A percentile compares a stretch with the other conserved stretches of the same genome.
phyloP scores from a whole-genome alignment of 306 rosid species.

The Prinsepia uniflora region DNA sequence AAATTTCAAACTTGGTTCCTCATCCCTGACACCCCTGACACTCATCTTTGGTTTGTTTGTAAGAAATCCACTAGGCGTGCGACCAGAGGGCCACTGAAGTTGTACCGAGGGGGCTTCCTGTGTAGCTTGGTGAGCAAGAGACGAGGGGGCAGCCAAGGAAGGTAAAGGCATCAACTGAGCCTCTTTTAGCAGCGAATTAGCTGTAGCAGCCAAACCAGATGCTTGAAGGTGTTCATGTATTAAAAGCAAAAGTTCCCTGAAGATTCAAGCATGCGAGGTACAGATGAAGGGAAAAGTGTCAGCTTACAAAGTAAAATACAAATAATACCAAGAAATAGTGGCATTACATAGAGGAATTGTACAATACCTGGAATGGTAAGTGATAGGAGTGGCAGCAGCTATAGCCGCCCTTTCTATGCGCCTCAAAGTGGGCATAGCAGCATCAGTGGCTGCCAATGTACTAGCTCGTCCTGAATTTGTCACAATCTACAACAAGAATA shows the following conservation, averaged over 20 bases:
- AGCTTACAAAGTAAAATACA: slow-evolving; percentile 14
- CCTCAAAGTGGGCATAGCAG: slow-evolving; percentile 98
- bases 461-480: slow-evolving; percentile 98
- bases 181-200: slow-evolving; percentile 71
- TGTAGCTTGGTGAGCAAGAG: slow-evolving; percentile 58
- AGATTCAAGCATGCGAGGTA: slow-evolving; percentile 18
- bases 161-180: slow-evolving; percentile 93
- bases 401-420: slow-evolving; percentile 99
- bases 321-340: neutral
- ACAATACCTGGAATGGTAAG: slow-evolving; percentile 82
- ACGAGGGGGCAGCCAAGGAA: slow-evolving; percentile 64
- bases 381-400: slow-evolving; percentile 99
- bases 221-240: slow-evolving; percentile 97
- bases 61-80: slow-evolving; percentile 68
- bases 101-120: slow-evolving; percentile 64
- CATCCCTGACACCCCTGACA: slow-evolving; percentile 49
- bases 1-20: slow-evolving; percentile 48
- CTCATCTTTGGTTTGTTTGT: slow-evolving; percentile 48
- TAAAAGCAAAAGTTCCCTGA: slow-evolving; percentile 87
- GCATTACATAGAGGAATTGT: slow-evolving; percentile 8
- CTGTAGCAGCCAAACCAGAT: slow-evolving; percentile 73
- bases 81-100: slow-evolving; percentile 88
- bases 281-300: slow-evolving; percentile 21
- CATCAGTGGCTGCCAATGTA: slow-evolving; percentile 93
- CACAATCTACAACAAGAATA: slow-evolving; percentile 57